These are phyloP conservation scores for Hylodesmum podocarpum DNA, from an alignment of 306 rosid species.

Conservation along the genomic window DNA sequence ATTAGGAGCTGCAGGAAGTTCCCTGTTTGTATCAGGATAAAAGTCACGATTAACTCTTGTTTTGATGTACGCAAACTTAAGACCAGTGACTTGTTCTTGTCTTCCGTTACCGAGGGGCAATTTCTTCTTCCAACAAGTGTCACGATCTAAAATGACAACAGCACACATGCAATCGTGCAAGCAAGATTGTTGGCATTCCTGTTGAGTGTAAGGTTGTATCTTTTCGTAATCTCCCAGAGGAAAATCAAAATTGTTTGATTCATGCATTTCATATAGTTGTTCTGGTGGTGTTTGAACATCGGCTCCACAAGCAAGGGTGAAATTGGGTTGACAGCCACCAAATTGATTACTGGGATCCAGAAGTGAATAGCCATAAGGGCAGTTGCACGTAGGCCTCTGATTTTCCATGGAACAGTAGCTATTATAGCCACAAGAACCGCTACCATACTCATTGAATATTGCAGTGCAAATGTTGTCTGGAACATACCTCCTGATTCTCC, in stretches of 20 bases:
- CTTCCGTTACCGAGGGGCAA: slow-evolving; percentile 47
- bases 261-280: slow-evolving; percentile 10
- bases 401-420: slow-evolving; percentile 42
- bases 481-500: slow-evolving; percentile 27
- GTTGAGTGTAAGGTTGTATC: slow-evolving; percentile 7
- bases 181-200: slow-evolving; percentile 35
- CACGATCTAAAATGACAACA: slow-evolving; percentile 3
- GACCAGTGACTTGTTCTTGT: neutral
- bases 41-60: slow-evolving; percentile 9
- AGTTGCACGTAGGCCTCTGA: slow-evolving; percentile 35
- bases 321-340: slow-evolving; percentile 44
- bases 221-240: slow-evolving; percentile 23
- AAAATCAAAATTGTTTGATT: neutral
- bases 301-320: slow-evolving; percentile 37
- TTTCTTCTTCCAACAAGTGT: slow-evolving; percentile 40
- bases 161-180: slow-evolving; percentile 44
- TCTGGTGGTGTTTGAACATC: slow-evolving; percentile 26
- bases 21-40: neutral
- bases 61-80: slow-evolving; percentile 1
- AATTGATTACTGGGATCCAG: slow-evolving; percentile 36
- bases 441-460: neutral
- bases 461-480: slow-evolving; percentile 32
- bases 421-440: slow-evolving; percentile 45
- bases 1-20: neutral
- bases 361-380: slow-evolving; percentile 40